These are phyloP conservation scores for Dictyophora rubrovolvata DNA, from an alignment of 768 basidiomycete species.

Conservation along the genomic window DNA sequence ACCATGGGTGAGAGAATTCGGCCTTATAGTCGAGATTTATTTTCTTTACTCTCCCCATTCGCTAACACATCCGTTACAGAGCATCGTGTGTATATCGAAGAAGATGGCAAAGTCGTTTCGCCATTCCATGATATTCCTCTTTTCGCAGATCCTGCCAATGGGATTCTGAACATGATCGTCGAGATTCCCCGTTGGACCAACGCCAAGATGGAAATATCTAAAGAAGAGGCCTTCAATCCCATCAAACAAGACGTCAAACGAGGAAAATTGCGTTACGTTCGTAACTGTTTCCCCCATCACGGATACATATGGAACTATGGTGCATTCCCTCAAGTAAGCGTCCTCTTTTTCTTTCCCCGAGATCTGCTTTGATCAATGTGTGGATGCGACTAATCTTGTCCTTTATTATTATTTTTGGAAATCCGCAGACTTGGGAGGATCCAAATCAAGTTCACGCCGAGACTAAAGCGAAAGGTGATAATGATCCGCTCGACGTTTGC, in stretches of 20 bases:
- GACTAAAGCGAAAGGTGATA: slow-evolving; percentile 98
- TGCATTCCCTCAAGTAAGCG: slow-evolving; percentile 87
- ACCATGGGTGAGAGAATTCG: slow-evolving; percentile 63
- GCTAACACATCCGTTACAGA: slow-evolving; percentile 52
- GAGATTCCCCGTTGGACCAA: slow-evolving; percentile 99
- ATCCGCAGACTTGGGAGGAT: slow-evolving; percentile 90
- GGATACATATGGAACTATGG: slow-evolving; percentile 99
- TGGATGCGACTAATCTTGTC: neutral
- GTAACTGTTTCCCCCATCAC: slow-evolving; percentile 99
- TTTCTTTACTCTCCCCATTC: slow-evolving; percentile 11
- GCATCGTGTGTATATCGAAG: slow-evolving; percentile 90
- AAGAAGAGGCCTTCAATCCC: slow-evolving; percentile 97
- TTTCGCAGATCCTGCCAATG: slow-evolving; percentile 90
- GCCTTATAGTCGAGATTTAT: slow-evolving; percentile 12
- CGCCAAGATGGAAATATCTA: slow-evolving; percentile 99
- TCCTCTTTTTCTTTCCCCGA: neutral
- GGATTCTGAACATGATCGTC: slow-evolving; percentile 98
- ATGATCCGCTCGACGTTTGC: slow-evolving; percentile 98
- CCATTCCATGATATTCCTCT: slow-evolving; percentile 96
- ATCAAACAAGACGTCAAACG: slow-evolving; percentile 99
- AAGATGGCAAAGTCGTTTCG: slow-evolving; percentile 63
- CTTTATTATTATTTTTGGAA: neutral
- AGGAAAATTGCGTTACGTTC: slow-evolving; percentile 89
- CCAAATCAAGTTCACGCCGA: slow-evolving; percentile 78
- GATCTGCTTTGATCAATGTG: neutral